These are phyloP conservation scores for Penicillium antarcticum DNA, from an alignment of 495 filamentous ascomycete genomes.

Conservation along the genomic window DNA sequence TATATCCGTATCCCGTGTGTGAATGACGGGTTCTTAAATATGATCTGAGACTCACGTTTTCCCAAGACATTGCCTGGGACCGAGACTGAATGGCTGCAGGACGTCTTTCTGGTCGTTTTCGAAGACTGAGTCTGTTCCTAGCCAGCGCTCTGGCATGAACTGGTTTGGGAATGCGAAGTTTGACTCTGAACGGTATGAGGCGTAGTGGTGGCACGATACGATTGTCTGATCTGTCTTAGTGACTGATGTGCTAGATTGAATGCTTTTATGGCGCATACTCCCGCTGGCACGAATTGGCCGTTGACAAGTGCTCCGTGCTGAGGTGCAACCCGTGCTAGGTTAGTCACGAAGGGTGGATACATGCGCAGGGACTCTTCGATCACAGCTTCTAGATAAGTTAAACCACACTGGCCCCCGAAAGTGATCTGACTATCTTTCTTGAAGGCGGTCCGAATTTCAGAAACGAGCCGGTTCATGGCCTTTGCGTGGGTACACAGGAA, in stretches of 20 bases:
- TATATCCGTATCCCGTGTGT: neutral
- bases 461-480: constrained; percentile 28
- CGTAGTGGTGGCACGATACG: constrained; percentile 33
- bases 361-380: constrained; percentile 44
- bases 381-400: constrained; percentile 37
- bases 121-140: constrained; percentile 28
- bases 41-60: constrained; percentile 27
- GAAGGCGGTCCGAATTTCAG: constrained; percentile 49
- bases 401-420: constrained; percentile 27
- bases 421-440: constrained; percentile 38
- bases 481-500: constrained; percentile 44
- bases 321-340: constrained; percentile 26
- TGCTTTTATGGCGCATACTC: constrained; percentile 5
- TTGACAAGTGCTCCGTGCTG: constrained; percentile 26
- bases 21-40: too few species aligned
- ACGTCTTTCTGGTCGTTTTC: constrained; percentile 32
- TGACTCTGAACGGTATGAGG: constrained; percentile 29
- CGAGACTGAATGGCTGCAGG: constrained; percentile 42
- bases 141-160: constrained; percentile 47
- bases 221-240: constrained; percentile 18
- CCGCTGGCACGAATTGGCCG: constrained; percentile 30
- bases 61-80: constrained; percentile 42
- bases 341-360: constrained; percentile 34
- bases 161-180: constrained; percentile 35
- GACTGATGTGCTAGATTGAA: neutral